These are phyloP conservation scores for Irpex sp. DNA, from an alignment of 1,284 basidiomycete species.

Conservation along the genomic window DNA sequence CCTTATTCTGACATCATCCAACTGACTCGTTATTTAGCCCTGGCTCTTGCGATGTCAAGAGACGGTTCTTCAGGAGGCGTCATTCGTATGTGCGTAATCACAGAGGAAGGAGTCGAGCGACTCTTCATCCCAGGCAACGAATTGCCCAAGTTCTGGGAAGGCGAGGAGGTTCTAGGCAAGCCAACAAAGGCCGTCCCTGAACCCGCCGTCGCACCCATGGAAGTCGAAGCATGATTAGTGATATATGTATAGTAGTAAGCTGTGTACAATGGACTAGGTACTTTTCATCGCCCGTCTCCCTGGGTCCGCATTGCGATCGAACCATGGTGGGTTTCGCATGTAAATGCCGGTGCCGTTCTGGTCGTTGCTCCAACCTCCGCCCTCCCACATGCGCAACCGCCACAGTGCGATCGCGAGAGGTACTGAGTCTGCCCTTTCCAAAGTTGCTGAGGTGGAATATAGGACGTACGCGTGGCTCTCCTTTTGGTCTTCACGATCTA, in stretches of 20 bases:
- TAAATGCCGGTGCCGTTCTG: constrained; percentile 1
- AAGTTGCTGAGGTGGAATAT: constrained; percentile 43
- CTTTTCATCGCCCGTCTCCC: background rate
- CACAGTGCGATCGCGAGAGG: constrained; percentile 67
- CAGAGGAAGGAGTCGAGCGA: constrained; percentile 87
- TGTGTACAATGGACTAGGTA: constrained; percentile 8
- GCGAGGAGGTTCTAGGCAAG: constrained; percentile 60
- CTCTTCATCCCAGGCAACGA: constrained; percentile 94
- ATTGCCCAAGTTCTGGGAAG: constrained; percentile 85
- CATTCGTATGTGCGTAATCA: constrained; percentile 97
- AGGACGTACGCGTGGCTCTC: constrained; percentile 70
- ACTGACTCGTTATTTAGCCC: constrained; percentile 48
- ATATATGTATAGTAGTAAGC: constrained; percentile 5
- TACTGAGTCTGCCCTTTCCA: constrained; percentile 53
- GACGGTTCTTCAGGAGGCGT: constrained; percentile 98
- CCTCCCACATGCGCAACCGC: constrained; percentile 74
- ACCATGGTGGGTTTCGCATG: constrained; percentile 1
- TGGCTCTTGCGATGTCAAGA: constrained; percentile 94
- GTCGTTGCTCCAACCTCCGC: constrained; percentile 30
- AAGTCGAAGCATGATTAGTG: constrained; percentile 50
- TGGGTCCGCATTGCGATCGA: background rate
- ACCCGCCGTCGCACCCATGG: constrained; percentile 52
- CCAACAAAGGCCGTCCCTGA: constrained; percentile 28
- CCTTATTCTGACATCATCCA: constrained; percentile 2
- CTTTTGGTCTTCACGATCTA: constrained; percentile 32